Evolutionary conservation across 768 basidiomycete genomes (phyloP), one percentile per base, ranked within the genome.

Genomic region (Crepidotus variabilis): DNA sequence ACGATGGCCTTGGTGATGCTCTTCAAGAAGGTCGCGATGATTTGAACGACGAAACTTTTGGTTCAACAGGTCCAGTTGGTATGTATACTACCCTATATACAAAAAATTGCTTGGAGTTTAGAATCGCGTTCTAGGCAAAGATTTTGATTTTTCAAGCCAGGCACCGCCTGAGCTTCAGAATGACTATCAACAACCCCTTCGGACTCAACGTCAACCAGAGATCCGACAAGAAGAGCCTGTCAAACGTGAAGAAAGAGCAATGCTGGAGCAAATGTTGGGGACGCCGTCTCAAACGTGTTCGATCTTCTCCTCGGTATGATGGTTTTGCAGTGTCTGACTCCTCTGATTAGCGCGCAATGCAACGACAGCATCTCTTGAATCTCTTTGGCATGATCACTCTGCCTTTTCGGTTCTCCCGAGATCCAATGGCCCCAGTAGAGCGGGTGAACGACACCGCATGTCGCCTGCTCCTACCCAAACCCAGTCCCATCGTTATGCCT

Each of bases 21-120:
- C 80, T 98, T 53, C 85, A 88, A 63, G 96, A 98, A 72, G 88
- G 87, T 43, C 86, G 86, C 55, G 94, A 98, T 77, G 94, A 95
- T 62, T 69, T 95, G 63, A 98, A 99, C 72, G 93, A 96, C 71
- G 94, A 96, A 76, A 99, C 97, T 2, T 99, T 99, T 74, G 97
- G 95, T 28, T 81, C 73, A 39, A 61, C 75, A 50, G 86, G 79
- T 33, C 72, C 67, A 60, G 82, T 96, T 57, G 92, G 94, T 94
- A 68, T 78, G 88, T 57, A 51, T 49, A 6, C 11, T 21, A 13
- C 34, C n/a, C 10, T 23, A 39, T 34, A 46, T 55, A 8, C 16
- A 50, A n/a, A 34, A 36, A 20, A 36, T 23, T 43, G 45, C 28
- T 28, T 28, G 28, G 8, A 45, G 52, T 54, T 60, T 55, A 23